Evolutionary conservation across 2,329 filamentous ascomycete species (phyloP), one percentile per base, ranked within the genome.

Genomic region (Keithomyces neogunnii): DNA sequence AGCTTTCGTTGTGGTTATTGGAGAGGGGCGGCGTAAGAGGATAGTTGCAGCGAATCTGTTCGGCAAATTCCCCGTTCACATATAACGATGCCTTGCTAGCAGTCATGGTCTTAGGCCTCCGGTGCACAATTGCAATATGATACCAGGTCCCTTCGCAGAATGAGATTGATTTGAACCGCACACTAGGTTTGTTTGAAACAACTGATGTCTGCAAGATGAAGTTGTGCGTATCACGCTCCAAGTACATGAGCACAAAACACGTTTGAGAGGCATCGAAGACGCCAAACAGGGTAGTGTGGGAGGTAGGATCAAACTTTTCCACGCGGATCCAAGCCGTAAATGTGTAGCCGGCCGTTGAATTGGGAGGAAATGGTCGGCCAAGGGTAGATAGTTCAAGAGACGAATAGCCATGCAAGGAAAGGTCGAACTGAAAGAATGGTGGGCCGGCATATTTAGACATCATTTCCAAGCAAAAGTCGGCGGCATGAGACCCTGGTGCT

Each of bases 121-220:
- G 84, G 68, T 99, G 93, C 29, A 93, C 88, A 55, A 99, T 72
- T 43, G 86, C 89, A 60, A 99, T 81, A 67, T 99, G 93, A 67
- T 99, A 99, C 93, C 93, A 99, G 59, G 74, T 78, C 50, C 83
- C 80, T 56, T 87, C 78, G 59, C 84, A 74, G 62, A 99, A 97
- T 1, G 77, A 73, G 9, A 85, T 81, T 2, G 86, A 86, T 66
- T 93, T 95, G 75, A 99, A 99, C 51, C 93, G 83, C 45, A 99
- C 88, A 67, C 92, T 97, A 3, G 93, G 92, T 53, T 87, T 82
- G 49, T 83, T 77, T 7, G 90, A 90, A 49, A 84, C 88, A 54
- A 97, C 87, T 19, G 93, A 96, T 6, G 95, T 97, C 69, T 99
- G 93, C 5, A 99, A 74, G 58, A 99, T 99, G 58, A 99, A 87